Base-by-base conservation (phyloP, 306 rosid species). In the Vigna mungo region DNA sequence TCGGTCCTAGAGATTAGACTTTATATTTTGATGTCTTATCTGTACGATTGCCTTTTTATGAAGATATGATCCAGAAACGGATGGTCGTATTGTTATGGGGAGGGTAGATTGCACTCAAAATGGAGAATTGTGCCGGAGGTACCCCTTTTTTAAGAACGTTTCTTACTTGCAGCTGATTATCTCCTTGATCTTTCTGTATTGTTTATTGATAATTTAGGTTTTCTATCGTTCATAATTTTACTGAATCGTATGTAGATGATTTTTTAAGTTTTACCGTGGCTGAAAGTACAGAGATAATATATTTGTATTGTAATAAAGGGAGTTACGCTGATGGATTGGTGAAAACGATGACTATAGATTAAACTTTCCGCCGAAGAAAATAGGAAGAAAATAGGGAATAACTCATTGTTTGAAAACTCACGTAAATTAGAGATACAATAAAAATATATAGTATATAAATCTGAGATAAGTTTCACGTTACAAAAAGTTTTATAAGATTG, bases 41-140 rank as follows among this genome's bases (percentile, higher is more conserved):
- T 81, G 54, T 25, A 68, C 49, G 34, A 54, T 71, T 82, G 13
- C 78, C 44, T 84, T 69, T 68, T 59, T 79, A 27, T 73, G 46
- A 84, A 96, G 99, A 84, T 89, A 91, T 78, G 97, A 96, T 79
- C 97, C 96, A 23, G 97, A 96, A 75, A 17, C 82, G 44, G 99
- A 96, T 85, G 96, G 99, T 25, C 96, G 99, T n/a, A 89, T 96
- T 80, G 52, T 96, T 83, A 9, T 92, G 89, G 99, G 81, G 52
- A 92, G 84, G 80, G 97, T 96, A 49, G 99, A 96, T 78, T 96
- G 99, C 87, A 92, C 99, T 8, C 51, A 62, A 68, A 94, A 88
- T 36, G 87, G 39, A 71, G 93, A 91, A 65, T 86, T 96, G 79
- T 96, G 99, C 75, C 81, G 85, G 84, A 92, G 93, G 99, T 96